Base-by-base conservation (phyloP, 371 early-diverging fungal genomes). In the Chytridium lagenaria region DNA sequence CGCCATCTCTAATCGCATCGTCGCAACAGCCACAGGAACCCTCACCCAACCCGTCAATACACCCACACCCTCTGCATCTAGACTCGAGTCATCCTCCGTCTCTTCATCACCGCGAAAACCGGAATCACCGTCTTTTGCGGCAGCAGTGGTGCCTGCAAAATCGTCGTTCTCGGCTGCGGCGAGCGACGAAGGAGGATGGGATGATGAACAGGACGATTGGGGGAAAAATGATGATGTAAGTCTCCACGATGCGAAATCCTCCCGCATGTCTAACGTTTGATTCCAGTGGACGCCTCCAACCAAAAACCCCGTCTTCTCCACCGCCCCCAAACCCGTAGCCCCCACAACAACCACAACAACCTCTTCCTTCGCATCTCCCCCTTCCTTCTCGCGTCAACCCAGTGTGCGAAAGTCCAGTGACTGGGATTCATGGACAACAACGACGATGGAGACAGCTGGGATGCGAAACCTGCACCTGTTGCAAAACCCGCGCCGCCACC, bases 1-100 rank as follows among this genome's bases (percentile, higher is more conserved):
- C 3, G 90, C 92, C 15, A 77, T 92, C 36, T 80, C 83, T 19
- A 80, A 77, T 36, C 81, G 81, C 26, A 52, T 87, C 52, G 82
- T 59, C 15, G 68, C 31, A 38, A 57, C 68, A 10, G 40, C 73
- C 7, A 36, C 67, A 31, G 19, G 19, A 3, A n/a, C n/a, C n/a
- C n/a, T n/a, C n/a, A n/a, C n/a, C n/a, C n/a, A 63, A 59, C 2
- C 36, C 63, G 10, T 12, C 28, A 22, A 26, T n/a, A n/a, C 69
- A 26, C 37, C 33, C 28, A 31, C 30, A 2, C 36, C 68, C 19
- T 36, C 30, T 12, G 50, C 50, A 39, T 19, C 34, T 1, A 49
- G 30, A 26, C 61, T 23, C 15, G 61, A 61, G 3, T 7, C 37
- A 16, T 34, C 61, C 10, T n/a, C n/a, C n/a, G n/a, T n/a, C n/a